A percentile compares a stretch with the other conserved stretches of the same genome.
Conservation (phyloP, 805 yeast genomes). For the Blastobotrys mokoenaii region DNA sequence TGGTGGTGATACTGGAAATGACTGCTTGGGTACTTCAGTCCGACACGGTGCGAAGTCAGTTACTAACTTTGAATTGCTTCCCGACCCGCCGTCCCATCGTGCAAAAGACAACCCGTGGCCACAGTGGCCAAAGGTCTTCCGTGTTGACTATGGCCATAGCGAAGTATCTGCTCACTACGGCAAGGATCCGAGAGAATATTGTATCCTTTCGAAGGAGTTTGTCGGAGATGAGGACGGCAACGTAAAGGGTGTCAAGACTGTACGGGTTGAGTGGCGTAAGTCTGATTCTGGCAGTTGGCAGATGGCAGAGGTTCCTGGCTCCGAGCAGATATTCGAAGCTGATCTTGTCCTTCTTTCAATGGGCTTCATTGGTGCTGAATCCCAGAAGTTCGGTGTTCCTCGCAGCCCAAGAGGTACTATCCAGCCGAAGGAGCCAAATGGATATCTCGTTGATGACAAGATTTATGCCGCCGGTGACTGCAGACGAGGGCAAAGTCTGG, state of each 20-base stretch:
- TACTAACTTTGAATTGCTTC: constrained; percentile 86
- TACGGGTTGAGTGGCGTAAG: constrained; percentile 96
- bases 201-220: constrained; percentile 90
- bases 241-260: constrained; percentile 91
- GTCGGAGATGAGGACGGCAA: constrained; percentile 92
- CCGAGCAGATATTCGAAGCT: constrained; percentile 91
- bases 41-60: constrained; percentile 97
- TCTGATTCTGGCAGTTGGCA: constrained; percentile 97
- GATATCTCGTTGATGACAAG: constrained; percentile 66
- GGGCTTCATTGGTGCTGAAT: constrained; percentile 97
- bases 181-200: constrained; percentile 94
- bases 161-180: constrained; percentile 95
- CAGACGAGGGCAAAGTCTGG: constrained; percentile 95
- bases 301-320: constrained; percentile 94
- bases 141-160: constrained; percentile 95
- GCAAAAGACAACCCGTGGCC: constrained; percentile 99
- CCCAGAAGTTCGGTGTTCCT: constrained; percentile 55
- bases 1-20: constrained; percentile 99
- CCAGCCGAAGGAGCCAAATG: constrained; percentile 48
- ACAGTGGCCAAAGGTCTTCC: constrained; percentile 97
- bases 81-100: constrained; percentile 80
- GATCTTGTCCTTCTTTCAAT: constrained; percentile 88
- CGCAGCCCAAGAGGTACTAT: constrained; percentile 84
- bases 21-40: constrained; percentile 94
- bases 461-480: constrained; percentile 97